Percentiles rank a stretch among this genome's conserved stretches.
Evolutionary conservation across 441 rosid genomes (phyloP).

Genomic region (Euphorbia schlechtendalii): DNA sequence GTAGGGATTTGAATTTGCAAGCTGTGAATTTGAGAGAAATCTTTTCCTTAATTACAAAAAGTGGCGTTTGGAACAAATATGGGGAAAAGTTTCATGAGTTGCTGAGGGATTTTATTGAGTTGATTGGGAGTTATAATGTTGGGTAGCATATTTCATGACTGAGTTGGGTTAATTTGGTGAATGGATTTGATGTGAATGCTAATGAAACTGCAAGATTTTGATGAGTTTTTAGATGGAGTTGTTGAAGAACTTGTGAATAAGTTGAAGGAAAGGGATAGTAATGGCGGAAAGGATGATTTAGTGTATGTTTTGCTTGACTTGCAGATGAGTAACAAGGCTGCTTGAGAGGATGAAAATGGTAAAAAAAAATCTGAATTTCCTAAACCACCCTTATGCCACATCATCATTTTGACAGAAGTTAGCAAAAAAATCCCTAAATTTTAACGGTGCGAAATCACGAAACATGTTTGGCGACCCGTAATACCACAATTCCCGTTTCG

Average conservation of each 20-base stretch:
- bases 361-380: too few relatives aligned
- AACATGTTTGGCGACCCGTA: too few relatives aligned
- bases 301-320: conserved; percentile 33
- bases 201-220: conserved; percentile 33
- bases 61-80: conserved; percentile 33
- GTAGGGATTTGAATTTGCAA: background rate
- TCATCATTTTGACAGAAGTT: too few relatives aligned
- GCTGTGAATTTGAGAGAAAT: conserved; percentile 26
- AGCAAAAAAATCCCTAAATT: too few relatives aligned
- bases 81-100: conserved; percentile 28
- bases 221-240: conserved; percentile 36
- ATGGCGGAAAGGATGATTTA: conserved; percentile 15
- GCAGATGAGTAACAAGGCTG: conserved; percentile 19
- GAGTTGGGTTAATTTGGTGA: conserved; percentile 36
- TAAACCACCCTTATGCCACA: too few relatives aligned
- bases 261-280: background rate
- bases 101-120: conserved; percentile 34
- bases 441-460: too few relatives aligned
- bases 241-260: conserved; percentile 30
- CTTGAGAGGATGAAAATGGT: too few relatives aligned
- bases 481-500: too few relatives aligned
- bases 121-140: conserved; percentile 35
- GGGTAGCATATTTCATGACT: conserved; percentile 51
- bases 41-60: conserved; percentile 22
- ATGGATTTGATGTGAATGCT: conserved; percentile 37